Conservation (phyloP, 2,329 filamentous ascomycete genomes). For the Ilyonectria sp. region DNA sequence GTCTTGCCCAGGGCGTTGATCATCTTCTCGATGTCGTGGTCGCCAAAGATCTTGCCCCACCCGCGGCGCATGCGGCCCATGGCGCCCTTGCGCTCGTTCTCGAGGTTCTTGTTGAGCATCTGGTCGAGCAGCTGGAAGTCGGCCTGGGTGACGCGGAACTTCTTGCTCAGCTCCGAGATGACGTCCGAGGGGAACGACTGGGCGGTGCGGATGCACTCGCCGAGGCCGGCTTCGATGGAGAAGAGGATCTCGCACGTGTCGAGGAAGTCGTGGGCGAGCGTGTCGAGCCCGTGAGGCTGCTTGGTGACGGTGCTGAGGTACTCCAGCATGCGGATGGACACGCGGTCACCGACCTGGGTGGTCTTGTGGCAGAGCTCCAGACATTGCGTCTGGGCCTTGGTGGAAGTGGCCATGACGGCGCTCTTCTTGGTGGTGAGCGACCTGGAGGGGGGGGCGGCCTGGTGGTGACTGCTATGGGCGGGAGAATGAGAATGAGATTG, state of each 20-base stretch:
- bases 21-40: conserved; percentile 74
- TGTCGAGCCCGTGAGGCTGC: conserved; percentile 69
- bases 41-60: conserved; percentile 75
- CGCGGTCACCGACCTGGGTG: conserved; percentile 73
- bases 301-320: conserved; percentile 72
- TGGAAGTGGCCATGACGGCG: conserved; percentile 18
- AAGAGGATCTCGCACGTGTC: conserved; percentile 77
- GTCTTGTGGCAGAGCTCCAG: conserved; percentile 68
- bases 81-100: conserved; percentile 73
- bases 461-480: conserved; percentile 3
- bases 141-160: conserved; percentile 72
- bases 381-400: conserved; percentile 52
- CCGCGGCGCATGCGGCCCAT: conserved; percentile 73
- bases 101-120: conserved; percentile 73
- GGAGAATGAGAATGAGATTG: neutral
- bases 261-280: conserved; percentile 76
- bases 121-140: conserved; percentile 77
- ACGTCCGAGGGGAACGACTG: conserved; percentile 73
- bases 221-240: conserved; percentile 77
- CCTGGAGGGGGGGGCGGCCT: conserved; percentile 28
- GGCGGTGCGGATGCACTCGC: conserved; percentile 64
- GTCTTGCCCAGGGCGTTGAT: conserved; percentile 69
- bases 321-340: conserved; percentile 76
- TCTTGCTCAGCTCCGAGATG: conserved; percentile 74
- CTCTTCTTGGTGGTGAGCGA: conserved; percentile 43